phyloP scores from a whole-genome alignment of 768 basidiomycete genomes.

The Hirschioporus abietinus region DNA sequence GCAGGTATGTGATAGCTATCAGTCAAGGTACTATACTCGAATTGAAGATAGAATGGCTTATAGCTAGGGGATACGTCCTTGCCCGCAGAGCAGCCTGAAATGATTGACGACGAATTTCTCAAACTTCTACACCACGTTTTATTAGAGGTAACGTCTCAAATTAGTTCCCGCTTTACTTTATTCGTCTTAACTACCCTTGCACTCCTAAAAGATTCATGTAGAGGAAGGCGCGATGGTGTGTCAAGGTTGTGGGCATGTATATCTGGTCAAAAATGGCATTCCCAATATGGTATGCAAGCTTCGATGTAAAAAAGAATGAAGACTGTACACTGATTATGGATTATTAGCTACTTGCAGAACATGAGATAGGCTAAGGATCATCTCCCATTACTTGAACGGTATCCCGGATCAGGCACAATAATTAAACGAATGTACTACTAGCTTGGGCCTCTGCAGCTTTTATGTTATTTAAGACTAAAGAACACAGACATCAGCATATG shows the following conservation, averaged over 20 bases:
- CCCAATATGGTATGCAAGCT: constrained; percentile 83
- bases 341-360: constrained; percentile 79
- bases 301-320: background rate
- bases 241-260: constrained; percentile 84
- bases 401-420: background rate
- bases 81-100: constrained; percentile 67
- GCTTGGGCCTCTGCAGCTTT: background rate
- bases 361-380: constrained; percentile 67
- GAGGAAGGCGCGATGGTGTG: constrained; percentile 93
- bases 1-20: constrained; percentile 58
- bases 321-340: background rate
- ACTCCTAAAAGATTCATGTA: constrained; percentile 73
- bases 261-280: constrained; percentile 89
- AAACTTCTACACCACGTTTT: constrained; percentile 86
- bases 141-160: constrained; percentile 60
- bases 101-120: constrained; percentile 78
- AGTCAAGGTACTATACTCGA: too few species aligned
- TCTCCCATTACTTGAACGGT: background rate
- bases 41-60: background rate
- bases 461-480: too few species aligned
- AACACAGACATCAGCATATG: too few species aligned
- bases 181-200: background rate
- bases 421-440: background rate
- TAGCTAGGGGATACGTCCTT: constrained; percentile 86
- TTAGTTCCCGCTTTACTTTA: background rate